These are phyloP conservation scores for Pterulicium gracile DNA, from an alignment of 1,284 basidiomycete species.

Conservation along the genomic window DNA sequence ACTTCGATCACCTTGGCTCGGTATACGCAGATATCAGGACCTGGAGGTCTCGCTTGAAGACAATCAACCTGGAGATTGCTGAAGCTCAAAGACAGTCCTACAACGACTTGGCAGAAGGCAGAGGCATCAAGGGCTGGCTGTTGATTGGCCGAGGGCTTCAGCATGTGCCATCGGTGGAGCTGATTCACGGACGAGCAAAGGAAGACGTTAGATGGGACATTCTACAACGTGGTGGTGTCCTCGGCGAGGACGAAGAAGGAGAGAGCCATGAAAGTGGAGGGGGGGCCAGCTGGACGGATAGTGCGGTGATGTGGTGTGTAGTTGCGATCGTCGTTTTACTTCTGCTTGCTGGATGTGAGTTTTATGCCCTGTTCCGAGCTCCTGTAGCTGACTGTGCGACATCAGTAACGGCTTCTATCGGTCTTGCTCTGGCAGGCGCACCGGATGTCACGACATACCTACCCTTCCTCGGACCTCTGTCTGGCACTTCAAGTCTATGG, in stretches of 20 bases:
- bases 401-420: slow-evolving; percentile 58
- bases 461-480: slow-evolving; percentile 47
- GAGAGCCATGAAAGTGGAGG: slow-evolving; percentile 11
- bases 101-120: slow-evolving; percentile 59
- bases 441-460: slow-evolving; percentile 66
- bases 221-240: slow-evolving; percentile 35
- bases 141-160: slow-evolving; percentile 60
- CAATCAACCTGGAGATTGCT: slow-evolving; percentile 58
- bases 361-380: slow-evolving; percentile 4
- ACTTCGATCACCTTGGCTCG: slow-evolving; percentile 49
- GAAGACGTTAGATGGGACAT: slow-evolving; percentile 77
- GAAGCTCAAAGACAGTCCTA: slow-evolving; percentile 56
- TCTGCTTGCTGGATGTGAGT: slow-evolving; percentile 55
- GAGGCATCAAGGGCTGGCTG: slow-evolving; percentile 63
- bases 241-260: background rate
- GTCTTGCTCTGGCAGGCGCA: slow-evolving; percentile 52
- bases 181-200: slow-evolving; percentile 68
- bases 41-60: slow-evolving; percentile 59
- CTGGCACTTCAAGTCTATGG: slow-evolving; percentile 36
- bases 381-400: slow-evolving; percentile 12
- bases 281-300: slow-evolving; percentile 30
- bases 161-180: slow-evolving; percentile 49
- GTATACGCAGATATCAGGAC: slow-evolving; percentile 59
- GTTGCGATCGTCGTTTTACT: slow-evolving; percentile 36
- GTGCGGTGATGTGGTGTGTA: slow-evolving; percentile 43